Conservation (phyloP, 768 basidiomycete species). For the Tylopilus felleus region DNA sequence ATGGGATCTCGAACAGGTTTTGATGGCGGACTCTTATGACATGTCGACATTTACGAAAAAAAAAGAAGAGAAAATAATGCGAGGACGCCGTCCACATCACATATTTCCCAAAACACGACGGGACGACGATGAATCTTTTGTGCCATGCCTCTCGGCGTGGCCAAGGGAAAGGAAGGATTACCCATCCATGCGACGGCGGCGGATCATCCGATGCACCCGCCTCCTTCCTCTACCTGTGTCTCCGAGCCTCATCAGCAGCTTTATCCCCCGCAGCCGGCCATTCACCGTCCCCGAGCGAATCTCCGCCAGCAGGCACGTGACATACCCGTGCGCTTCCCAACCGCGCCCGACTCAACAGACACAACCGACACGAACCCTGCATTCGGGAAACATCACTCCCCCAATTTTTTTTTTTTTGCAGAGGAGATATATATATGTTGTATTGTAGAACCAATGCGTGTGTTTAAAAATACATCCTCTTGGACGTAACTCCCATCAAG, state of each 20-base stretch:
- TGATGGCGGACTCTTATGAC: background rate
- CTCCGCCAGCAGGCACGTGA: background rate
- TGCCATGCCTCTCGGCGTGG: background rate
- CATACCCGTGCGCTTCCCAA: background rate
- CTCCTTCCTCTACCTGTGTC: no score
- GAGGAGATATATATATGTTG: no score
- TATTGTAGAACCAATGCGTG: background rate
- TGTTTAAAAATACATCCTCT: slow-evolving; percentile 3
- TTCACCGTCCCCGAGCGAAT: background rate
- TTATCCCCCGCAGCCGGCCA: slow-evolving; percentile 6
- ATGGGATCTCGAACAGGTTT: slow-evolving; percentile 1
- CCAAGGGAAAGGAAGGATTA: background rate
- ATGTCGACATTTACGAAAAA: background rate
- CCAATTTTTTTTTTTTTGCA: background rate
- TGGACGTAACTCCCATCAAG: background rate
- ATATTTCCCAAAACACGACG: background rate
- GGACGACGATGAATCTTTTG: background rate
- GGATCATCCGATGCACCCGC: slow-evolving; percentile 18
- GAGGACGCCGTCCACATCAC: background rate
- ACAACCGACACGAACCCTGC: slow-evolving; percentile 9
- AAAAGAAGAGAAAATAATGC: no score
- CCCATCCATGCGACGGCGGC: slow-evolving; percentile 14
- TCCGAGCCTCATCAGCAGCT: slow-evolving; percentile 6
- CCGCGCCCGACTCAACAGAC: background rate
- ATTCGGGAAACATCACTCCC: background rate